Evolutionary conservation across 768 basidiomycete genomes (phyloP).

Genomic region (Mycena belliarum): DNA sequence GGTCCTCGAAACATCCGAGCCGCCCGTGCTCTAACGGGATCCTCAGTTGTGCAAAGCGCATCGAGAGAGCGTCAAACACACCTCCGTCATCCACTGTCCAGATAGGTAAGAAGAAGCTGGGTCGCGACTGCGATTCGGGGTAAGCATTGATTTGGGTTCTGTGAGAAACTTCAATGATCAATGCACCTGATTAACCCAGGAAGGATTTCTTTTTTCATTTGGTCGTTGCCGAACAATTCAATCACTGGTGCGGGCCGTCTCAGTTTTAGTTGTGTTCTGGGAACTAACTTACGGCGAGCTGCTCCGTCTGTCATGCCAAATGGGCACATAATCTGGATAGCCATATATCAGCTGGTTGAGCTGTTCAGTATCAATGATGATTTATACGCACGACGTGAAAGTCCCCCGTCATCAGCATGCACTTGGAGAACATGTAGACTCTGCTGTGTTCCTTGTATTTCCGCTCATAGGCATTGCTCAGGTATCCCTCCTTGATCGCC

Average conservation of each 20-base stretch:
- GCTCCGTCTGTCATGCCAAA: conserved; percentile 78
- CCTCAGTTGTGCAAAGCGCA: conserved; percentile 37
- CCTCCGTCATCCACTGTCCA: conserved; percentile 87
- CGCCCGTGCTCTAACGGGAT: conserved; percentile 61
- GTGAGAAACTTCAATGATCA: not conserved
- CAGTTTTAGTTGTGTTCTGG: not conserved
- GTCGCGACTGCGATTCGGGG: conserved; percentile 51
- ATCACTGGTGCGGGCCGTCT: conserved; percentile 42
- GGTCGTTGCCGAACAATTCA: conserved; percentile 59
- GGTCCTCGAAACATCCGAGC: conserved; percentile 73
- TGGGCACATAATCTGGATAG: conserved; percentile 61
- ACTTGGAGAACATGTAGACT: conserved; percentile 66
- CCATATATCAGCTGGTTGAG: not conserved
- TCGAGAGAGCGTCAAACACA: conserved; percentile 28
- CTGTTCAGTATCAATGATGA: not conserved
- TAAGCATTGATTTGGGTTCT: too few relatives aligned
- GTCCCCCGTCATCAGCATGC: conserved; percentile 61
- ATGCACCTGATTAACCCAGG: conserved; percentile 60
- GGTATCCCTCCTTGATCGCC: conserved; percentile 62
- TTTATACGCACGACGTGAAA: conserved; percentile 40
- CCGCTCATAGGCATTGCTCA: conserved; percentile 67
- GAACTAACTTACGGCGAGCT: conserved; percentile 48
- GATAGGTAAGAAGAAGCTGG: conserved; percentile 62
- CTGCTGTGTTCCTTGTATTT: conserved; percentile 60
- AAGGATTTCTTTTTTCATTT: conserved; percentile 56